Percentiles rank a stretch among this genome's conserved stretches.
Conservation (phyloP, 2,329 filamentous ascomycete species). For the Daldinia sp. region DNA sequence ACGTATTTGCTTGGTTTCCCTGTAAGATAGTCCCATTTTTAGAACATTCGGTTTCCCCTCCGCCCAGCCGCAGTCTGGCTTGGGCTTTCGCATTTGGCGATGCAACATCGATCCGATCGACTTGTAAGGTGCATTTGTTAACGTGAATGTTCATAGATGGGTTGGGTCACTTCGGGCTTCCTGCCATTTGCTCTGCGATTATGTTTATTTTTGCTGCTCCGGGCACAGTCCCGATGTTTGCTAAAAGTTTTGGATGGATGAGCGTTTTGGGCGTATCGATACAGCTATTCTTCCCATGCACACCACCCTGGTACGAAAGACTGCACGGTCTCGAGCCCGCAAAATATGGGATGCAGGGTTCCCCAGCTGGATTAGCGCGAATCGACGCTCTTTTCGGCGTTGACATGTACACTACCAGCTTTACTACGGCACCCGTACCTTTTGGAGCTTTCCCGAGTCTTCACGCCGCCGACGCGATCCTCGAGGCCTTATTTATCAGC, state of each 20-base stretch:
- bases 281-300: slow-evolving; percentile 91
- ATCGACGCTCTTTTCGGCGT: slow-evolving; percentile 91
- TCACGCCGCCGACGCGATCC: slow-evolving; percentile 86
- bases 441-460: slow-evolving; percentile 96
- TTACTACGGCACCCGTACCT: slow-evolving; percentile 87
- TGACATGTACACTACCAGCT: slow-evolving; percentile 91
- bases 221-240: slow-evolving; percentile 83
- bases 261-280: slow-evolving; percentile 87
- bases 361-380: slow-evolving; percentile 86
- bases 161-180: slow-evolving; percentile 86
- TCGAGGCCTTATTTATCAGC: slow-evolving; percentile 92
- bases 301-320: slow-evolving; percentile 97
- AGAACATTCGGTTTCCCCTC: not conserved
- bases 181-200: slow-evolving; percentile 77
- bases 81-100: not conserved
- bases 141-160: slow-evolving; percentile 60
- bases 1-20: slow-evolving; percentile 90
- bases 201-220: slow-evolving; percentile 92
- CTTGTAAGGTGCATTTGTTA: not conserved
- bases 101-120: not conserved
- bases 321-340: slow-evolving; percentile 88
- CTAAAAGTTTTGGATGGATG: slow-evolving; percentile 90
- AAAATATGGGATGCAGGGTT: slow-evolving; percentile 89
- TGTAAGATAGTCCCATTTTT: slow-evolving; percentile 50
- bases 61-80: not conserved